Conservation (phyloP, 306 rosid species). For the Quercus parvula region DNA sequence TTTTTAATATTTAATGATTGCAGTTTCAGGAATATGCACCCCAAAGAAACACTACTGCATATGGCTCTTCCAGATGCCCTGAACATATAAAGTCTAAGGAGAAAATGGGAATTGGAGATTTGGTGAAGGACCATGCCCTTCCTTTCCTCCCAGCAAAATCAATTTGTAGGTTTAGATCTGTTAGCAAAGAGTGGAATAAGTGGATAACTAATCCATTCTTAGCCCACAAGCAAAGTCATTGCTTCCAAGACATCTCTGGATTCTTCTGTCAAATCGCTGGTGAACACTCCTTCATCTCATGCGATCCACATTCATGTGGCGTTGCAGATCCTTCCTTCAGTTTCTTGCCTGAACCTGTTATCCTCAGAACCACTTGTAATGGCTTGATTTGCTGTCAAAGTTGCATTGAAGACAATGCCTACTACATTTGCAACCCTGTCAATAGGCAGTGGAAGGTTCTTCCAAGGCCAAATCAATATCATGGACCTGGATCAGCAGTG, state of each 20-base stretch:
- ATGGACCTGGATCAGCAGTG: conserved; percentile 11
- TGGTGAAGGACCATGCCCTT: conserved; percentile 13
- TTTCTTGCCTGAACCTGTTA: conserved; percentile 26
- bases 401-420: background rate
- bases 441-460: conserved; percentile 20
- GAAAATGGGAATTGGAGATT: conserved; percentile 4
- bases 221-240: conserved; percentile 20
- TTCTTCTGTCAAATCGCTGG: conserved; percentile 22
- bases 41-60: background rate
- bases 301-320: conserved; percentile 22
- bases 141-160: conserved; percentile 41
- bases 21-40: conserved; percentile 11
- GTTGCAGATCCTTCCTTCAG: conserved; percentile 17
- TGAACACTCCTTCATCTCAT: conserved; percentile 23
- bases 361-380: conserved; percentile 14
- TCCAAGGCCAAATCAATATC: conserved; percentile 22
- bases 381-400: conserved; percentile 41
- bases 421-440: conserved; percentile 42
- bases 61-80: background rate
- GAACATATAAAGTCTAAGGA: background rate
- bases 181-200: conserved; percentile 32
- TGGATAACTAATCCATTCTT: conserved; percentile 26
- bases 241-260: conserved; percentile 26
- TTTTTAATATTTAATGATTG: background rate
- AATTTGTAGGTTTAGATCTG: conserved; percentile 33